Evolutionary conservation across 768 basidiomycete species (phyloP).

Genomic region (Rhizopogon roseolus): DNA sequence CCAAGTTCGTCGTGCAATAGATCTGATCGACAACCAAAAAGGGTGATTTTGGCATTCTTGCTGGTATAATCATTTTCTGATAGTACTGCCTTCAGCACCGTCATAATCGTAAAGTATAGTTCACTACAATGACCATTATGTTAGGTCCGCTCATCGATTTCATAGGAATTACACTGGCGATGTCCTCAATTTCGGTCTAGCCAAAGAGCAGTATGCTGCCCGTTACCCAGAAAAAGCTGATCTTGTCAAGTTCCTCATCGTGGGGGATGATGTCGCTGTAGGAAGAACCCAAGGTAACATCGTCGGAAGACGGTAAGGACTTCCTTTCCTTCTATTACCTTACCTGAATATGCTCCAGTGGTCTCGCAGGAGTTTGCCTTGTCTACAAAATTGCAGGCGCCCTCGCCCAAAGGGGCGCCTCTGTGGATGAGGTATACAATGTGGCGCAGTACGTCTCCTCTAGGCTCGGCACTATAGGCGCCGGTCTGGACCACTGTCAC

Average conservation of each 20-base stretch:
- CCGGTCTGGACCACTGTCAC: slow-evolving; percentile 86
- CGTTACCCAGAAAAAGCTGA: slow-evolving; percentile 62
- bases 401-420: slow-evolving; percentile 60
- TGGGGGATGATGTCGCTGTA: slow-evolving; percentile 89
- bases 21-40: slow-evolving; percentile 65
- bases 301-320: slow-evolving; percentile 68
- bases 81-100: slow-evolving; percentile 40
- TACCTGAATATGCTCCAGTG: slow-evolving; percentile 37
- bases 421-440: slow-evolving; percentile 63
- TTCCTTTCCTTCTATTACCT: neutral
- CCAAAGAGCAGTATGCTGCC: slow-evolving; percentile 79
- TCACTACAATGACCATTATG: neutral
- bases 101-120: slow-evolving; percentile 78
- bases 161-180: slow-evolving; percentile 86
- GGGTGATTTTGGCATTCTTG: slow-evolving; percentile 42
- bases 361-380: slow-evolving; percentile 74
- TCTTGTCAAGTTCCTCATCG: slow-evolving; percentile 69
- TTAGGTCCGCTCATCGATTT: neutral
- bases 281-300: slow-evolving; percentile 76
- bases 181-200: slow-evolving; percentile 87
- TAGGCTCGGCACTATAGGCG: slow-evolving; percentile 78
- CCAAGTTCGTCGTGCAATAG: slow-evolving; percentile 79
- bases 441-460: slow-evolving; percentile 61
- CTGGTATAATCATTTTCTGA: neutral
- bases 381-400: slow-evolving; percentile 93